Conservation (phyloP, 2,329 filamentous ascomycete species). For the Onygenales sp. region DNA sequence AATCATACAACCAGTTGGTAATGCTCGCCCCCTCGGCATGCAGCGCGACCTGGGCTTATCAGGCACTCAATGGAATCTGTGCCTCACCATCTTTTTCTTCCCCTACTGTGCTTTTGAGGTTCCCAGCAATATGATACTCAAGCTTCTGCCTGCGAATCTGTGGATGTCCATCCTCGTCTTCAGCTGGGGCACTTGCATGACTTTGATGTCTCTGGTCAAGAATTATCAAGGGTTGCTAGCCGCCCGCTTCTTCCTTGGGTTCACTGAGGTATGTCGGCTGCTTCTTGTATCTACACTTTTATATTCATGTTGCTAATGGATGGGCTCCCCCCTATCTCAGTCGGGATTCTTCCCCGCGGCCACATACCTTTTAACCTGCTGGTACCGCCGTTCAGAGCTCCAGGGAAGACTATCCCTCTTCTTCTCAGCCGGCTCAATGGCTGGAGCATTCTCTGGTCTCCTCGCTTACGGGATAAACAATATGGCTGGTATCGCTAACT, state of each 20-base stretch:
- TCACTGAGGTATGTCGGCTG: constrained; percentile 29
- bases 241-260: constrained; percentile 37
- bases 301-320: too few species aligned
- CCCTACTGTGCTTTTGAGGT: constrained; percentile 30
- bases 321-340: too few species aligned
- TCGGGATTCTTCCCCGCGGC: constrained; percentile 42
- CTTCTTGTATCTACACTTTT: too few species aligned
- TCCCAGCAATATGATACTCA: constrained; percentile 33
- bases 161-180: constrained; percentile 44
- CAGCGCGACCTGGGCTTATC: constrained; percentile 16
- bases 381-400: constrained; percentile 17
- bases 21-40: constrained; percentile 22
- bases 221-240: constrained; percentile 41
- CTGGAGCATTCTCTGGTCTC: constrained; percentile 38
- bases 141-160: constrained; percentile 36
- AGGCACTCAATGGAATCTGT: constrained; percentile 39
- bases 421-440: constrained; percentile 16
- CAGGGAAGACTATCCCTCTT: constrained; percentile 16
- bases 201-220: constrained; percentile 40
- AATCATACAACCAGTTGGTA: constrained; percentile 15
- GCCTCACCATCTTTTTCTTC: constrained; percentile 37
- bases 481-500: constrained; percentile 32
- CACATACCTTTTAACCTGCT: constrained; percentile 9
- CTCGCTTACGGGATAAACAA: constrained; percentile 39
- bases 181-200: constrained; percentile 18